phyloP scores from a whole-genome alignment of 805 yeast genomes.

The Lipomyces mesembrius region DNA sequence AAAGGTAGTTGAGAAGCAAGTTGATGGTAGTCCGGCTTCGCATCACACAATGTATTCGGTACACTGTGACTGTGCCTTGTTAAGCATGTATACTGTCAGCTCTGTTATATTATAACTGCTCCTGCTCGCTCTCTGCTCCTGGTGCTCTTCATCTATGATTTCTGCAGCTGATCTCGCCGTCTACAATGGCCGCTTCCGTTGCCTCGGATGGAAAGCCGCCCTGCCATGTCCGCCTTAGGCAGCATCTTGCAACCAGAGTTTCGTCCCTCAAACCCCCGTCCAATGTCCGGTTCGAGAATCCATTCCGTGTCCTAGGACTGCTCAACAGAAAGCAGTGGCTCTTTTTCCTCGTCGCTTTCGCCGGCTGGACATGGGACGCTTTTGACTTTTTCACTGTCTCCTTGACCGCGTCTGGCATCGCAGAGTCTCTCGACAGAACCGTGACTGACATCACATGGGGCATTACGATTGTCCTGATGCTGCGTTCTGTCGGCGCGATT shows the following conservation, averaged over 20 bases:
- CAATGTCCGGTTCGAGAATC: slow-evolving; percentile 51
- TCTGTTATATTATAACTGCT: neutral
- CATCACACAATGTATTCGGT: neutral
- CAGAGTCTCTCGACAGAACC: slow-evolving; percentile 52
- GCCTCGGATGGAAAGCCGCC: neutral
- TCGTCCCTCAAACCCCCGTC: slow-evolving; percentile 44
- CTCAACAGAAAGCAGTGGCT: slow-evolving; percentile 63
- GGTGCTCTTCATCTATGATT: neutral
- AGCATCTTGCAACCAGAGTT: slow-evolving; percentile 45
- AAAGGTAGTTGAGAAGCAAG: too few relatives aligned
- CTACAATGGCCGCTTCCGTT: neutral
- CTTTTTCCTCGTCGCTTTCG: slow-evolving; percentile 61
- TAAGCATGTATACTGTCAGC: neutral
- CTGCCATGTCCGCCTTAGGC: slow-evolving; percentile 30
- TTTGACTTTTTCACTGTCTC: slow-evolving; percentile 71
- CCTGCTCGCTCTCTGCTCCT: neutral
- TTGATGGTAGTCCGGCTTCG: neutral
- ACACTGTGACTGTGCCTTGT: neutral
- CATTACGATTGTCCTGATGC: slow-evolving; percentile 70
- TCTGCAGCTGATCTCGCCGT: neutral
- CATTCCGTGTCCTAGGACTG: slow-evolving; percentile 59
- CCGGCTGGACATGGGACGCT: slow-evolving; percentile 75
- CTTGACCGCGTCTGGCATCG: slow-evolving; percentile 57
- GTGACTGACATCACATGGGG: slow-evolving; percentile 70
- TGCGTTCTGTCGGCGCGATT: slow-evolving; percentile 72